Percentiles rank a stretch among this genome's conserved stretches.
These are phyloP conservation scores for carrot (Daucus carota) DNA, from an alignment of 129 eudicot species.

Conservation along the genomic window DNA sequence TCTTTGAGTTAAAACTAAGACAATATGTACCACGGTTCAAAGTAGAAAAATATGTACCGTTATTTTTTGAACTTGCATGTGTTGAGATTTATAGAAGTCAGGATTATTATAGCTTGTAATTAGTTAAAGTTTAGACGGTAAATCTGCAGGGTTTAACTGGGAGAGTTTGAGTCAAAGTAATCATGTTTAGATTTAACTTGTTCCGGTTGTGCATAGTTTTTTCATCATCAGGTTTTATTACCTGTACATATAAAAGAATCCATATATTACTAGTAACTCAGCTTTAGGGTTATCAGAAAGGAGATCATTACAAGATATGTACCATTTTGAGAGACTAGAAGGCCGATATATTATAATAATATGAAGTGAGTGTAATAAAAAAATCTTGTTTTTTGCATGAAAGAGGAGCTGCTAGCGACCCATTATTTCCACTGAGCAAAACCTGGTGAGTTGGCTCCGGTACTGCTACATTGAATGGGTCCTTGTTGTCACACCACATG, in stretches of 20 bases:
- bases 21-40: too few relatives aligned
- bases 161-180: background rate
- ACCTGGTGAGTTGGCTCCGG: constrained; percentile 50
- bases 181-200: background rate
- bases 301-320: constrained; percentile 7
- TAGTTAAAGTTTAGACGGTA: too few relatives aligned
- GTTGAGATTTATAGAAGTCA: too few relatives aligned
- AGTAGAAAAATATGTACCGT: too few relatives aligned
- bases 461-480: constrained; percentile 58
- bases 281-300: background rate
- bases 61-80: too few relatives aligned
- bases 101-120: too few relatives aligned
- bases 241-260: background rate
- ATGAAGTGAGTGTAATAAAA: background rate
- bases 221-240: background rate
- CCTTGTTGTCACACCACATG: constrained; percentile 65
- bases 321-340: background rate
- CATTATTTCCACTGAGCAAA: background rate
- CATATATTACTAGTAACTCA: background rate
- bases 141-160: too few relatives aligned
- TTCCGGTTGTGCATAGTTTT: background rate
- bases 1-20: too few relatives aligned
- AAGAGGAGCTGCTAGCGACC: constrained; percentile 4
- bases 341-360: background rate
- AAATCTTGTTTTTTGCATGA: background rate